Conservation (phyloP, 306 rosid genomes). For the Arachis stenosperma region DNA sequence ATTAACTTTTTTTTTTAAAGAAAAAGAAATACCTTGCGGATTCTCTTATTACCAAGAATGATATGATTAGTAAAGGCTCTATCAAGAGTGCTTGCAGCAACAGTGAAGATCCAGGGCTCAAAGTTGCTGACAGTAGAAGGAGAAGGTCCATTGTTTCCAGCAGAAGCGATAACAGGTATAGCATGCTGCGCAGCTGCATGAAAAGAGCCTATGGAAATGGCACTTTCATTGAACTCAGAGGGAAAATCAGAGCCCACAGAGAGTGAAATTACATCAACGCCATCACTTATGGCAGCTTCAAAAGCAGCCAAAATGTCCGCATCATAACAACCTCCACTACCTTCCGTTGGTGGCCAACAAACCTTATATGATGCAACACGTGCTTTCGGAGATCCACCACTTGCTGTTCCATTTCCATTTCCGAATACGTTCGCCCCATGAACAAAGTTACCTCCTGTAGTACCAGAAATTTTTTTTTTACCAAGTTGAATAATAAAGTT, state of each 20-base stretch:
- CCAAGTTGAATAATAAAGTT: too few relatives aligned
- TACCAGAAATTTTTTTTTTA: too few relatives aligned
- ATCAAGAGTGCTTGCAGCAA: slow-evolving; percentile 79
- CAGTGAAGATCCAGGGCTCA: slow-evolving; percentile 71
- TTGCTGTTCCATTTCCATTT: slow-evolving; percentile 71
- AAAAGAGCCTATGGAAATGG: slow-evolving; percentile 58
- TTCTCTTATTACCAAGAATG: slow-evolving; percentile 39
- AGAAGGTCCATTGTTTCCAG: slow-evolving; percentile 63
- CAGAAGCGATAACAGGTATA: slow-evolving; percentile 55
- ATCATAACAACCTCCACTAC: slow-evolving; percentile 47
- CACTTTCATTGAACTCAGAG: slow-evolving; percentile 19
- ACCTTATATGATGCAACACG: slow-evolving; percentile 81
- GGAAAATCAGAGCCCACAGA: slow-evolving; percentile 45
- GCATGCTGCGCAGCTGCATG: slow-evolving; percentile 60
- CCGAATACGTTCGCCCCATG: slow-evolving; percentile 52
- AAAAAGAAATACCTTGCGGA: too few relatives aligned
- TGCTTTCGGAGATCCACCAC: slow-evolving; percentile 89
- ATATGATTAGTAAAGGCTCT: slow-evolving; percentile 47
- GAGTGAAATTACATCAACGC: slow-evolving; percentile 65
- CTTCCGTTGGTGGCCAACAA: slow-evolving; percentile 54
- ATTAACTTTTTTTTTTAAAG: too few relatives aligned
- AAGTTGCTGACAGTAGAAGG: slow-evolving; percentile 26
- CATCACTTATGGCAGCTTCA: slow-evolving; percentile 78
- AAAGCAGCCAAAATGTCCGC: slow-evolving; percentile 77
- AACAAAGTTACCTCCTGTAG: slow-evolving; percentile 60